Evolutionary conservation across 495 filamentous ascomycete species (phyloP).

Genomic region (Neurospora hispaniola): DNA sequence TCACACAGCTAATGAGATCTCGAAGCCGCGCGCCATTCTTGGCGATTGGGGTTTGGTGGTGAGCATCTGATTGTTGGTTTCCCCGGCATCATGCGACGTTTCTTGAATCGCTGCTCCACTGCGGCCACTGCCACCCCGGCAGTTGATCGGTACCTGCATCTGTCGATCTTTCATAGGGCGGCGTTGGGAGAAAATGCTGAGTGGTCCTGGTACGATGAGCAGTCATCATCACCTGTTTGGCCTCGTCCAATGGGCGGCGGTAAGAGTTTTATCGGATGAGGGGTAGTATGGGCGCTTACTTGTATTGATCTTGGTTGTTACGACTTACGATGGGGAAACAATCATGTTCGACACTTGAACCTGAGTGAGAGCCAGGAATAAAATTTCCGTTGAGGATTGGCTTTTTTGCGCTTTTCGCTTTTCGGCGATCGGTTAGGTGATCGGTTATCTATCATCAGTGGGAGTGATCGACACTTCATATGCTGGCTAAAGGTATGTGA

Average conservation of each 20-base stretch:
- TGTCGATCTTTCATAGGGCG: neutral
- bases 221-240: neutral
- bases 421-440: neutral
- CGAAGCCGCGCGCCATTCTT: neutral
- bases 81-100: neutral
- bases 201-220: neutral
- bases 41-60: neutral
- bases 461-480: neutral
- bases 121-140: neutral
- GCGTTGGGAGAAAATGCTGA: neutral
- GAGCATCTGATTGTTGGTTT: neutral
- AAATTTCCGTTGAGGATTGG: neutral
- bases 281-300: neutral
- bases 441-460: neutral
- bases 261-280: neutral
- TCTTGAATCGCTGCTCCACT: neutral
- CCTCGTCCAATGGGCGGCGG: neutral
- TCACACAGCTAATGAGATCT: neutral
- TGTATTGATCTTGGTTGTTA: neutral
- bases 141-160: neutral
- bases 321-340: neutral
- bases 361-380: neutral
- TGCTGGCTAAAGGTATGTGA: neutral
- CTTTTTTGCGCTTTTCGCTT: neutral
- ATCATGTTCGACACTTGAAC: neutral